Evolutionary conservation across 2,329 filamentous ascomycete genomes (phyloP), one percentile per base, ranked within the genome.

Genomic region (Pseudogymnoascus sp.): DNA sequence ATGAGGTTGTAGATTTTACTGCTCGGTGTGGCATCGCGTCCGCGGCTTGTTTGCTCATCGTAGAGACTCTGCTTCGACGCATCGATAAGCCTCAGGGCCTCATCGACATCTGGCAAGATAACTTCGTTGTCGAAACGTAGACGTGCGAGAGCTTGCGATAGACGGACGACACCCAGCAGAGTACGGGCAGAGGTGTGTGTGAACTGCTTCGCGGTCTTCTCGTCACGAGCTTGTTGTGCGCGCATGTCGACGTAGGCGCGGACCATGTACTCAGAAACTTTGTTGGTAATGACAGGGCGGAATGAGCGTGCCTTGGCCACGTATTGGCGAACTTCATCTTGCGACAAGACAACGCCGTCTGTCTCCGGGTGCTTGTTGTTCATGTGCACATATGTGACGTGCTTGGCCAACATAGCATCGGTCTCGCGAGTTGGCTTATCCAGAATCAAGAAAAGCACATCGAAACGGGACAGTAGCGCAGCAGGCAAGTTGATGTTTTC

Each of bases 401-500:
- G 94, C 75, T 90, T 90, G 64, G 94, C 94, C 20, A 99, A 84
- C 75, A 96, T 90, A 71, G 95, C 91, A 70, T 99, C 94, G 0
- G 84, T 82, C 67, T 99, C 94, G 65, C 91, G 88, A 16, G 86
- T 87, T 2, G 94, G 93, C 37, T 91, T 96, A 77, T 99, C 94
- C 62, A 99, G 88, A 69, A 99, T 92, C 54, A 99, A 81, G 81
- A 97, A 99, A 67, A 99, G 84, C 67, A 99, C 83, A 74, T 99
- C 94, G 76, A 99, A 99, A 83, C 94, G 90, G 63, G 93, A 97
- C 60, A 99, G 84, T 18, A 99, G 84, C 18, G 94, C 94, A 16
- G 94, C 94, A n/a, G 94, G 94, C 39, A 99, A 86, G 75, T 99
- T 99, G 77, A 99, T 99, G 75, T 99, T 99, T 75, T 99, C 94